phyloP scores from a whole-genome alignment of 352 stramenopile species.

The Phytophthora nicotianae region DNA sequence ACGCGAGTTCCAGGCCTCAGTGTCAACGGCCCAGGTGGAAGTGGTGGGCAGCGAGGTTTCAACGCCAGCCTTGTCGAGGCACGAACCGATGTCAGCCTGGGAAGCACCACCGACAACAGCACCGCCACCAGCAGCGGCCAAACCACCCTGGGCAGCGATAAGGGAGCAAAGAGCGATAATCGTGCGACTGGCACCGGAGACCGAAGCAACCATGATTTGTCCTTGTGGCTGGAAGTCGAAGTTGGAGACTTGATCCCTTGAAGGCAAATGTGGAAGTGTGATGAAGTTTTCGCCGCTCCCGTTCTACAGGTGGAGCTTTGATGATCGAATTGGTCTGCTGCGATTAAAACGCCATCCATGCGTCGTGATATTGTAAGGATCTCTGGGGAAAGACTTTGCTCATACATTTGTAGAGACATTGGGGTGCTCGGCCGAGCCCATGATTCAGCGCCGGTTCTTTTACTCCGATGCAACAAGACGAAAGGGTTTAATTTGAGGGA shows the following conservation, averaged over 20 bases:
- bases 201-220: slow-evolving; percentile 21
- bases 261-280: slow-evolving; percentile 24
- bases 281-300: background rate
- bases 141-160: slow-evolving; percentile 21
- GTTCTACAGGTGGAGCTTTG: background rate
- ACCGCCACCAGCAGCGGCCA: slow-evolving; percentile 7
- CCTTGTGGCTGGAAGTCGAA: background rate
- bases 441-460: background rate
- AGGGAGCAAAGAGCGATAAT: slow-evolving; percentile 32
- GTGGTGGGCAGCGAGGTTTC: slow-evolving; percentile 23
- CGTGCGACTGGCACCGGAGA: slow-evolving; percentile 21
- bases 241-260: slow-evolving; percentile 8
- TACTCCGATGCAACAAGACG: background rate
- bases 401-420: too few relatives aligned
- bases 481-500: background rate
- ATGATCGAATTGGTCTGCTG: background rate
- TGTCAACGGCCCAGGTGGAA: slow-evolving; percentile 25
- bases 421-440: background rate
- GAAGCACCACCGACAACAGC: background rate
- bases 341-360: background rate
- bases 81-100: slow-evolving; percentile 17
- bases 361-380: background rate
- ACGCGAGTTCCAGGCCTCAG: slow-evolving; percentile 31
- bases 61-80: slow-evolving; percentile 20
- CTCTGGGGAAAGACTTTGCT: background rate